Base-by-base conservation (phyloP, 2,329 filamentous ascomycete species). In the Xylaria multiplex region DNA sequence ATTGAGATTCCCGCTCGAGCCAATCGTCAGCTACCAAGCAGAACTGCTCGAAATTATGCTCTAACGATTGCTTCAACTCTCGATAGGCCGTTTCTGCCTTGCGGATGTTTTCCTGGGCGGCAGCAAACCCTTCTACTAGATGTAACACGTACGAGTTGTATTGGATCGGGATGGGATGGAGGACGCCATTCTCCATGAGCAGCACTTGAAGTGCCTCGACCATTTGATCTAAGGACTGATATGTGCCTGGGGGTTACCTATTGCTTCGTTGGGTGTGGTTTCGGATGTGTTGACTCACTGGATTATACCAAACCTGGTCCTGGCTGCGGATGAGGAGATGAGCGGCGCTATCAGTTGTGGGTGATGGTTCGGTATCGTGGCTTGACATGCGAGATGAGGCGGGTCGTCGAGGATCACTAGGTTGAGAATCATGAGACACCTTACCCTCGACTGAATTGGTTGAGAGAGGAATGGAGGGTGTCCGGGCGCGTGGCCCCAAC, bases 91-190 rank as follows among this genome's bases (percentile, higher is more conserved):
- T 49, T 27, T 77, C 74, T 4, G 65, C 68, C 14, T 63, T 65
- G n/a, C 62, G 68, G 8, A 79, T 79, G 32, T 77, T 75, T n/a
- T 71, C 69, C 24, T 74, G 70, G 22, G 72, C 66, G 1, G 74
- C 62, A 27, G 81, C 77, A 58, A 80, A 78, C 2, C 70, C 71
- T 30, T 77, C 77, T 60, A 84, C 79, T 7, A 82, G 78, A 7
- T 76, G 70, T 52, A 84, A 65, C 6, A 85, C 73, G 61, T 83
- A 79, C 3, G 81, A 74, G 62, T 83, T 81, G 68, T 82, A 81
- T 43, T 80, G 77, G 3, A 77, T 59, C 0, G 81, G 79, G 1
- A 84, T 74, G 1, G 79, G 76, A 6, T 75, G 70, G 2, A 77
- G 62, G 22, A 75, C 67, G 8, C 75, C 71, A 52, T 73, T 77